phyloP scores from a whole-genome alignment of 805 yeast species.

The Lipomyces starkeyi region DNA sequence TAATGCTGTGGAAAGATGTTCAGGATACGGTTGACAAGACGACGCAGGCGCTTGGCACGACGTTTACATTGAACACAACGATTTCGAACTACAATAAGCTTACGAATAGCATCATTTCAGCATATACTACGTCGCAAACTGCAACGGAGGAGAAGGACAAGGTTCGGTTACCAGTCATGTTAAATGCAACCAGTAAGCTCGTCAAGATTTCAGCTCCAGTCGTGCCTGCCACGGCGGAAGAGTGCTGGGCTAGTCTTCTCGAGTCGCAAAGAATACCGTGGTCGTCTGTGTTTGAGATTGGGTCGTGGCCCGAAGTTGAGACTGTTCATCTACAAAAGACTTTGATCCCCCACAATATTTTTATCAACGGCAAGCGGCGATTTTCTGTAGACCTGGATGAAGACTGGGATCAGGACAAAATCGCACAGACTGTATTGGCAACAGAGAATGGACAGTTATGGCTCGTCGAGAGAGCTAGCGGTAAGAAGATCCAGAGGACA shows the following conservation, averaged over 20 bases:
- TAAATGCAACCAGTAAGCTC: slow-evolving; percentile 59
- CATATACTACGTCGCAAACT: slow-evolving; percentile 40
- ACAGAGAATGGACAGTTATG: slow-evolving; percentile 52
- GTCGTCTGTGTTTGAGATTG: slow-evolving; percentile 58
- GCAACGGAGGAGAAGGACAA: slow-evolving; percentile 10
- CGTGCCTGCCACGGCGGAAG: slow-evolving; percentile 82
- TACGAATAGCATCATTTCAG: slow-evolving; percentile 58
- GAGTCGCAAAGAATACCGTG: slow-evolving; percentile 44
- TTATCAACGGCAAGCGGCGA: slow-evolving; percentile 75
- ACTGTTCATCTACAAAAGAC: slow-evolving; percentile 18
- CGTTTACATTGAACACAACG: slow-evolving; percentile 77
- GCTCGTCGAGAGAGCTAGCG: slow-evolving; percentile 44
- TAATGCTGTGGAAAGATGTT: slow-evolving; percentile 61
- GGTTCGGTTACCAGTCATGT: slow-evolving; percentile 37
- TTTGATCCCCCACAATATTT: slow-evolving; percentile 52
- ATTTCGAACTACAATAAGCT: slow-evolving; percentile 89
- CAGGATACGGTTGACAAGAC: slow-evolving; percentile 57
- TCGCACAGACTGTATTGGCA: slow-evolving; percentile 49
- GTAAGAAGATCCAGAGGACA: slow-evolving; percentile 56
- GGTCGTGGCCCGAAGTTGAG: slow-evolving; percentile 67
- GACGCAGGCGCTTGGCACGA: slow-evolving; percentile 62
- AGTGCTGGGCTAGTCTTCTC: slow-evolving; percentile 65
- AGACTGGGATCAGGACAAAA: slow-evolving; percentile 43
- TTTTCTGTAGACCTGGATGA: slow-evolving; percentile 43
- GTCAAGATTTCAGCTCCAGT: slow-evolving; percentile 77